phyloP scores from a whole-genome alignment of 352 stramenopile species.

The Phytopythium vexans region DNA sequence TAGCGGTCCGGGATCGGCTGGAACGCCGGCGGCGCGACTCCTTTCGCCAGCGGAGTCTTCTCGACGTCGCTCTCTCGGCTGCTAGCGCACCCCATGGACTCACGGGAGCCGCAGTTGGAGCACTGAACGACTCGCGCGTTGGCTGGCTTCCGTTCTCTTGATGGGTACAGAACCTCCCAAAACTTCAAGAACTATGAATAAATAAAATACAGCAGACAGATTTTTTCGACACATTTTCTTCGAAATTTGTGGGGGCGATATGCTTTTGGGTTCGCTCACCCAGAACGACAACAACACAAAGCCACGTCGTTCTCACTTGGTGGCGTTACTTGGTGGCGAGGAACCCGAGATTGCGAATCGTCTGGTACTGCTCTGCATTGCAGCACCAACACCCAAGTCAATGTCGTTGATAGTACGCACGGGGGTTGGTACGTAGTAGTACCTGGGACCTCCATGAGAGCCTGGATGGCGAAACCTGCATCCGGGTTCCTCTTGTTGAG shows the following conservation, averaged over 20 bases:
- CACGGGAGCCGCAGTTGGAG: too few relatives aligned
- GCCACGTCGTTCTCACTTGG: constrained; percentile 7
- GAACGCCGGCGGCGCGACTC: constrained; percentile 16
- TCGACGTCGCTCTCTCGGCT: constrained; percentile 8
- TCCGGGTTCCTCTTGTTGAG: constrained; percentile 69
- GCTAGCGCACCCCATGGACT: constrained; percentile 17
- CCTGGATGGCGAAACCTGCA: constrained; percentile 63
- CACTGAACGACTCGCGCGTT: too few relatives aligned
- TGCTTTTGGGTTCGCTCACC: too few relatives aligned
- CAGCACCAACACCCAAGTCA: background rate
- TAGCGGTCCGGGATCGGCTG: constrained; percentile 51
- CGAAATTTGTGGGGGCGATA: too few relatives aligned
- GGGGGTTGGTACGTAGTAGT: background rate
- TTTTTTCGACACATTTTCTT: too few relatives aligned
- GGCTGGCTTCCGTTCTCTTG: too few relatives aligned
- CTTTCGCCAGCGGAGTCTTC: constrained; percentile 3
- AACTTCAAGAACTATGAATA: too few relatives aligned
- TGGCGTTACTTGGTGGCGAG: constrained; percentile 5
- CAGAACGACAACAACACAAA: too few relatives aligned
- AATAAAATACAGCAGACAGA: too few relatives aligned
- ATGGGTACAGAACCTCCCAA: too few relatives aligned
- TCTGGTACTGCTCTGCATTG: constrained; percentile 54
- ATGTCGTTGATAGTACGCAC: background rate
- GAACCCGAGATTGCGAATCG: constrained; percentile 41
- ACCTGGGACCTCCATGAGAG: constrained; percentile 79